phyloP scores from a whole-genome alignment of 176 grass and related monocot species.

The Hyparrhenia diplandra region DNA sequence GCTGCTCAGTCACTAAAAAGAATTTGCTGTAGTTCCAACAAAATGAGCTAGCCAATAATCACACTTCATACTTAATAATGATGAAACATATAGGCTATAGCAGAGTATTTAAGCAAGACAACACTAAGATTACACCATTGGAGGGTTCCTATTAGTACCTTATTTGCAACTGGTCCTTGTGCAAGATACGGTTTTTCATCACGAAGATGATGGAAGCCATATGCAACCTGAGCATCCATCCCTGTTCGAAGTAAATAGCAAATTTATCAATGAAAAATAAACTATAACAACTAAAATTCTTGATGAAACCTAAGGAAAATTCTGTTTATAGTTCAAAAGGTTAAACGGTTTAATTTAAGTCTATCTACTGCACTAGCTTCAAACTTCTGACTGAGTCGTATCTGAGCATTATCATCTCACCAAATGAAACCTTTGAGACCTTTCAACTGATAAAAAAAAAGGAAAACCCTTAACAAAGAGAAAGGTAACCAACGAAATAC shows the following conservation, averaged over 20 bases:
- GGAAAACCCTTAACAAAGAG: neutral
- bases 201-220: slow-evolving; percentile 90
- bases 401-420: neutral
- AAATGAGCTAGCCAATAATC: neutral
- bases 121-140: neutral
- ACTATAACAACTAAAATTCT: neutral
- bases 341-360: neutral
- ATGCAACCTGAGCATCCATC: slow-evolving; percentile 99
- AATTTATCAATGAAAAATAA: slow-evolving; percentile 14
- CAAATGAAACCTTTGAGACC: neutral
- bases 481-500: slow-evolving; percentile 47
- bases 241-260: slow-evolving; percentile 50
- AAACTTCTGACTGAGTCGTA: neutral
- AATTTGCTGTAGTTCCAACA: neutral
- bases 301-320: neutral
- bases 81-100: neutral
- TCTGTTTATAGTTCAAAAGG: neutral
- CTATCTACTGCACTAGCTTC: neutral
- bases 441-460: neutral
- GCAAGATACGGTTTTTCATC: slow-evolving; percentile 91
- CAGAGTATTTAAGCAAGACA: neutral
- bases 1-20: neutral
- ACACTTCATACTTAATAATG: neutral
- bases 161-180: slow-evolving; percentile 92
- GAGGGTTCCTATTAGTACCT: slow-evolving; percentile 45